A percentile compares a stretch with the other conserved stretches of the same genome.
phyloP scores from a whole-genome alignment of 805 yeast genomes.

The Zygotorulaspora danielsina region DNA sequence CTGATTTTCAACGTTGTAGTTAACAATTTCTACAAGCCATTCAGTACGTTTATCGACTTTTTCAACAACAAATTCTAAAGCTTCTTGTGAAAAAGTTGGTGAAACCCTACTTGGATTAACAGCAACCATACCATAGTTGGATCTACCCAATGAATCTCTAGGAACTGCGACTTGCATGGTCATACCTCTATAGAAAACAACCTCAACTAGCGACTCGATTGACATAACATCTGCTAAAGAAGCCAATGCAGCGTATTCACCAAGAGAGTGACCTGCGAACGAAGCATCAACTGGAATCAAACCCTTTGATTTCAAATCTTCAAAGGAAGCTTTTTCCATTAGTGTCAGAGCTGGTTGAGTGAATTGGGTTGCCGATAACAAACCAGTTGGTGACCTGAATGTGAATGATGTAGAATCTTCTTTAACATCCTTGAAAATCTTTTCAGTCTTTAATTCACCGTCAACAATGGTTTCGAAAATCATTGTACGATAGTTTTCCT shows the following conservation, averaged over 20 bases:
- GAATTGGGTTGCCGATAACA: slow-evolving; percentile 95
- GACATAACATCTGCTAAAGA: slow-evolving; percentile 99
- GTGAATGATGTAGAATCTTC: slow-evolving; percentile 79
- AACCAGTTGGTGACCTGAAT: slow-evolving; percentile 89
- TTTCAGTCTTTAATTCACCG: slow-evolving; percentile 82
- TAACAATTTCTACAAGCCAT: slow-evolving; percentile 97
- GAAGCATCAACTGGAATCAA: slow-evolving; percentile 88
- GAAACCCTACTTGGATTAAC: slow-evolving; percentile 93
- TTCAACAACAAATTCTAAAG: slow-evolving; percentile 89
- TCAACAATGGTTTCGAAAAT: slow-evolving; percentile 91
- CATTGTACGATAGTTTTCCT: slow-evolving; percentile 94
- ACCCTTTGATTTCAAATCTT: slow-evolving; percentile 95
- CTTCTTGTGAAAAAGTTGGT: slow-evolving; percentile 85
- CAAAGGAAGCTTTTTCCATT: slow-evolving; percentile 99
- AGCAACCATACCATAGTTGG: slow-evolving; percentile 99
- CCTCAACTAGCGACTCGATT: slow-evolving; percentile 92
- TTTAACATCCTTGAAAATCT: slow-evolving; percentile 89
- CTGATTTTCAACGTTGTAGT: slow-evolving; percentile 95
- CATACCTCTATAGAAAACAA: slow-evolving; percentile 99
- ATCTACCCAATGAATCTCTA: slow-evolving; percentile 90
- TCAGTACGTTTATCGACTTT: slow-evolving; percentile 77
- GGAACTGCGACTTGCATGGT: slow-evolving; percentile 99
- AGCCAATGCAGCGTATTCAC: slow-evolving; percentile 97
- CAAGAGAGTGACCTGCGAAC: slow-evolving; percentile 99
- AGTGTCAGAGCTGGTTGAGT: slow-evolving; percentile 98